Conservation (phyloP, 2,329 filamentous ascomycete genomes). For the Exophiala bonariae region DNA sequence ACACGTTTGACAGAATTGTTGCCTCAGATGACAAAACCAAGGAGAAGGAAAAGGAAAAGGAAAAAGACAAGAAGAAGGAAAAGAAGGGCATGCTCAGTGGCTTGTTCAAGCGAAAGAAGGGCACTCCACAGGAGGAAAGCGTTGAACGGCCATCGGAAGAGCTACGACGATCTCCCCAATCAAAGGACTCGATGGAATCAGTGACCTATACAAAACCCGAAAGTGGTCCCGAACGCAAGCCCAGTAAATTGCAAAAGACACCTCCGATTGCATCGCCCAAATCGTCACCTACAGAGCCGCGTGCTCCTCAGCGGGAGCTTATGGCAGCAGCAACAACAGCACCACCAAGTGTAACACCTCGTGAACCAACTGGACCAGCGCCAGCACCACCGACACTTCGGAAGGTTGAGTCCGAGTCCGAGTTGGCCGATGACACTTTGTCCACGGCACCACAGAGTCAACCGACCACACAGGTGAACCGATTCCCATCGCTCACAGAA, state of each 20-base stretch:
- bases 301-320: conserved; percentile 40
- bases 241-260: conserved; percentile 71
- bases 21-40: conserved; percentile 60
- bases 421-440: conserved; percentile 3
- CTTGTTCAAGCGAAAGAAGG: conserved; percentile 64
- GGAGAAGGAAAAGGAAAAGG: conserved; percentile 72
- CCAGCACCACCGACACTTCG: conserved; percentile 19
- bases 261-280: conserved; percentile 44
- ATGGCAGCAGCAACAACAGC: conserved; percentile 6
- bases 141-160: conserved; percentile 64
- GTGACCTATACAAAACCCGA: conserved; percentile 32
- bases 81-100: conserved; percentile 75
- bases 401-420: conserved; percentile 14
- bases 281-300: conserved; percentile 29
- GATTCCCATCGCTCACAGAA: conserved; percentile 26
- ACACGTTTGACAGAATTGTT: conserved; percentile 70
- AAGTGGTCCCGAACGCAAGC: conserved; percentile 54
- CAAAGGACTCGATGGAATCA: conserved; percentile 47
- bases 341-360: conserved; percentile 19
- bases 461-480: conserved; percentile 15
- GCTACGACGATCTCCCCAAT: conserved; percentile 44
- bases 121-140: conserved; percentile 45
- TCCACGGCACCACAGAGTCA: conserved; percentile 6
- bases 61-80: conserved; percentile 72
- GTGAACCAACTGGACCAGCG: conserved; percentile 16